Conservation (phyloP, 176 grass and related monocot genomes). For the Phyllostachys edulis region DNA sequence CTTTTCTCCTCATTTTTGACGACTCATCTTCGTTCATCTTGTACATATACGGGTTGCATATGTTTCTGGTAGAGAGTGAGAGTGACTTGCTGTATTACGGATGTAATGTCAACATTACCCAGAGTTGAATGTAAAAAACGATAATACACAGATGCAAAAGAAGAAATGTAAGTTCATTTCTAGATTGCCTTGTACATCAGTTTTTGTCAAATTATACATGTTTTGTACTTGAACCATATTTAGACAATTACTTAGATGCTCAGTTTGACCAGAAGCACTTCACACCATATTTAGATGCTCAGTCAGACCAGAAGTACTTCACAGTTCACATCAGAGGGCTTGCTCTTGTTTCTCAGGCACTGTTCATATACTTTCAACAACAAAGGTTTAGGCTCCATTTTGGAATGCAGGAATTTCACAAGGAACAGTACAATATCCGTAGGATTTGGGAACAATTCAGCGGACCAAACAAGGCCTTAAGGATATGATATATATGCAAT, state of each 20-base stretch:
- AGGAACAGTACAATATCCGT: not conserved
- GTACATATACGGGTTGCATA: conserved; percentile 38
- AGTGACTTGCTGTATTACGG: conserved; percentile 15
- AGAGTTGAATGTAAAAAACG: conserved; percentile 43
- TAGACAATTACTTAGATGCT: not conserved
- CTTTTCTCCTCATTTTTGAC: conserved; percentile 5
- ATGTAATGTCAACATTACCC: conserved; percentile 11
- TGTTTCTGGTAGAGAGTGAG: conserved; percentile 6
- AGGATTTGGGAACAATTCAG: too few species aligned
- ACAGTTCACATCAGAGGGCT: not conserved
- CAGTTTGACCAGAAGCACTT: not conserved
- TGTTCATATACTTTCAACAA: not conserved
- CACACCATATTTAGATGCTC: not conserved
- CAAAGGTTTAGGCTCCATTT: not conserved
- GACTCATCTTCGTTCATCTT: conserved; percentile 8
- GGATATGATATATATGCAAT: not conserved
- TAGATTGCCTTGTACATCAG: not conserved
- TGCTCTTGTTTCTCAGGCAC: not conserved
- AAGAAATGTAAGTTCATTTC: conserved; percentile 29
- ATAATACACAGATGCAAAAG: not conserved
- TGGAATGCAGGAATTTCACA: not conserved
- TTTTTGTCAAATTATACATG: not conserved
- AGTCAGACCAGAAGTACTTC: too few species aligned
- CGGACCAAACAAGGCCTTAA: not conserved
- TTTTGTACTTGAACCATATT: not conserved